These are phyloP conservation scores for Guadua angustifolia DNA, from an alignment of 176 grass and related monocot genomes.

Conservation along the genomic window DNA sequence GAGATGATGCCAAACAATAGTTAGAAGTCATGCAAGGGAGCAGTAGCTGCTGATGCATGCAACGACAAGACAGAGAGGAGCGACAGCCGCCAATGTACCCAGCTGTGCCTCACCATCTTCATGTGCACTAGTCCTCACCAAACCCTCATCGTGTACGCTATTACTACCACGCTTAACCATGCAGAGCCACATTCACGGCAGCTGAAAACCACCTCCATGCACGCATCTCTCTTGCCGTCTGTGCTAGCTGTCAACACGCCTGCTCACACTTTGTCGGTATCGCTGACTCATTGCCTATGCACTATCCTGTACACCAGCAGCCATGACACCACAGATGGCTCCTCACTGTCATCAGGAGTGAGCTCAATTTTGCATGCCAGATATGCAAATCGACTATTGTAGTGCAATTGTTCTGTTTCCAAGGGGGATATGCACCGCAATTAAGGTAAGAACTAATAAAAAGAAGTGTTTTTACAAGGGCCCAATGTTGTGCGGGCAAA, in stretches of 20 bases:
- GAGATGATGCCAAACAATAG: conserved; percentile 9
- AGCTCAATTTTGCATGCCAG: neutral
- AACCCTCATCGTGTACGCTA: neutral
- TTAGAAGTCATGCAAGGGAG: neutral
- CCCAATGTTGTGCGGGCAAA: neutral
- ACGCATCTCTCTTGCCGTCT: neutral
- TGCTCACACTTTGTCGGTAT: neutral
- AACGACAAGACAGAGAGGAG: neutral
- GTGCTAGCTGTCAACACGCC: neutral
- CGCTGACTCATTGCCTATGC: neutral
- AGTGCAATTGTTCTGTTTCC: neutral
- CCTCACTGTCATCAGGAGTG: neutral
- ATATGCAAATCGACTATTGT: neutral
- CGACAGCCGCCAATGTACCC: neutral
- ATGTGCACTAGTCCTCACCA: neutral
- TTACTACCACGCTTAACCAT: neutral
- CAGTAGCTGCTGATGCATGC: neutral
- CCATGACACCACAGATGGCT: neutral
- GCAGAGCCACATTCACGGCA: neutral
- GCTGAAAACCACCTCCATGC: neutral
- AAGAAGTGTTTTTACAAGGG: neutral
- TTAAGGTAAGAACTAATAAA: conserved; percentile 22
- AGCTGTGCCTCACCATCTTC: neutral
- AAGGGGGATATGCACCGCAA: neutral
- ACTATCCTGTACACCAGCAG: neutral